These are phyloP conservation scores for Eucalyptus pauciflora DNA, from an alignment of 345 rosid species.

Conservation along the genomic window DNA sequence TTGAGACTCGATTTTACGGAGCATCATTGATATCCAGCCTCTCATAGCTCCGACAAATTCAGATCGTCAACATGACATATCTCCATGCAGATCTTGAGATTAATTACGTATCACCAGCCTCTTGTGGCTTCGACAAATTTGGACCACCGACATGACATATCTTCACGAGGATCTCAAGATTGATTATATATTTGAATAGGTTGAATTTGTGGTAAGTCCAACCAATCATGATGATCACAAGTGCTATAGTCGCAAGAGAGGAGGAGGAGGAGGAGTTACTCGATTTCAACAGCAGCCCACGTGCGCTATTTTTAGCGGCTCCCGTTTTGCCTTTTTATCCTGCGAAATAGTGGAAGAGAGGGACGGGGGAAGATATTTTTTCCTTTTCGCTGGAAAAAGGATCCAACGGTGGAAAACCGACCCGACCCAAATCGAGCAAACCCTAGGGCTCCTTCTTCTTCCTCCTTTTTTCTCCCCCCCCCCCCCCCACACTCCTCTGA, in stretches of 20 bases:
- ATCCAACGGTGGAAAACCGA: not conserved
- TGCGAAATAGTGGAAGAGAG: not conserved
- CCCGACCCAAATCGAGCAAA: not conserved
- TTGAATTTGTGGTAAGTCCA: not conserved
- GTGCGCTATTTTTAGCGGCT: not conserved
- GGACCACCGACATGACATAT: not conserved
- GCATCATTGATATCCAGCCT: not conserved
- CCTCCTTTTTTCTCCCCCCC: not conserved
- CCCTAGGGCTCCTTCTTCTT: not conserved
- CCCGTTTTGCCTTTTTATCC: not conserved
- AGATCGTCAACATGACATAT: rapidly evolving
- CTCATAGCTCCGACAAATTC: rapidly evolving
- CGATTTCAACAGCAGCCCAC: not conserved
- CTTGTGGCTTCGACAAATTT: not conserved
- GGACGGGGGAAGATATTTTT: not conserved
- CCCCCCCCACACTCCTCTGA: rapidly evolving
- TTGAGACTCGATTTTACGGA: not conserved
- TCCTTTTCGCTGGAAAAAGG: not conserved
- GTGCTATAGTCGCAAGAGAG: not conserved
- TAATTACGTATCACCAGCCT: not conserved
- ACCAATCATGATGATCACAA: not conserved
- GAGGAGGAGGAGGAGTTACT: not conserved
- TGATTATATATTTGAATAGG: not conserved
- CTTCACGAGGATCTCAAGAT: rapidly evolving
- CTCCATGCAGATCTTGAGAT: not conserved